A percentile compares a stretch with the other conserved stretches of the same genome.
These are phyloP conservation scores for Epichloe hybrida DNA, from an alignment of 2,329 filamentous ascomycete species.

Conservation along the genomic window DNA sequence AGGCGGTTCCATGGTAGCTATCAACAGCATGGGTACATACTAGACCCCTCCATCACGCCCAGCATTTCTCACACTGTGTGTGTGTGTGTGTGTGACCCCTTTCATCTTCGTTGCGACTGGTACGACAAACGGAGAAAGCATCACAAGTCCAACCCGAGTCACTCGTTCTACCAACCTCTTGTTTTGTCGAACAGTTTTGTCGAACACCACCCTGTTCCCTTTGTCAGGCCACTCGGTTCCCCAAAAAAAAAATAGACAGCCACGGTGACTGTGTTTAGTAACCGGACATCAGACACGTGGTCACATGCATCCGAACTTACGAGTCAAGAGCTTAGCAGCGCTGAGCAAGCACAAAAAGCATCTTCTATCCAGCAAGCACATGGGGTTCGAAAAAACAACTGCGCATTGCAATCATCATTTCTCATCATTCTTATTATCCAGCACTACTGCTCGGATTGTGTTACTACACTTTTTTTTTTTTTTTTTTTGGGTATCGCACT, in stretches of 20 bases:
- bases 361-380: not conserved
- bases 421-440: not conserved
- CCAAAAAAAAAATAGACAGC: not conserved
- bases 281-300: not conserved
- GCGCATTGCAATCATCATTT: not conserved
- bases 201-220: not conserved
- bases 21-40: conserved; percentile 14
- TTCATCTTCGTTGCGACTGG: not conserved
- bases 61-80: not conserved
- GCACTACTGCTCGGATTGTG: not conserved
- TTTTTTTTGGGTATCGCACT: too few relatives aligned
- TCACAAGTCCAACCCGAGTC: not conserved
- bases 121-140: not conserved
- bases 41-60: not conserved
- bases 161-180: not conserved
- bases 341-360: not conserved
- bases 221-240: not conserved
- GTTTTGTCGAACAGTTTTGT: not conserved
- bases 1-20: conserved; percentile 12
- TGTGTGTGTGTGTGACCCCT: too few relatives aligned
- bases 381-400: not conserved
- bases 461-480: not conserved
- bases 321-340: not conserved
- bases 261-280: not conserved
- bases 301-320: not conserved